Evolutionary conservation across 2,329 filamentous ascomycete genomes (phyloP).

Genomic region (Botrytis sinoallii): DNA sequence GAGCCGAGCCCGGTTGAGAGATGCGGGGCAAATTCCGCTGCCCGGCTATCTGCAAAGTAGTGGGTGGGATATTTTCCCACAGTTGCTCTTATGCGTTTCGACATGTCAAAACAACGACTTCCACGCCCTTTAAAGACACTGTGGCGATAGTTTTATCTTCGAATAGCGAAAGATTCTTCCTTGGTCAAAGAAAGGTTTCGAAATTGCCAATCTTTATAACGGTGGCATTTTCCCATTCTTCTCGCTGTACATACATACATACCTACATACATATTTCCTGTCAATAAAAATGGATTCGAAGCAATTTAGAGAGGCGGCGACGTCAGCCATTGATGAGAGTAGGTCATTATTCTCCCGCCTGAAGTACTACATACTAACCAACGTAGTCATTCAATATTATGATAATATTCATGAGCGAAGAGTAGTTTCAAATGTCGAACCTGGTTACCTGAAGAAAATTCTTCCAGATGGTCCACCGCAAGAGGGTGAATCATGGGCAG

Average conservation of each 20-base stretch:
- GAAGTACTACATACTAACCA: constrained; percentile 20
- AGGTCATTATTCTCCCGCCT: constrained; percentile 37
- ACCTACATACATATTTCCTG: neutral
- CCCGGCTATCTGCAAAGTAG: neutral
- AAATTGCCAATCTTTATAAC: neutral
- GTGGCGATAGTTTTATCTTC: neutral
- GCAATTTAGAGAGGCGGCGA: constrained; percentile 74
- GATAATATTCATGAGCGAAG: constrained; percentile 66
- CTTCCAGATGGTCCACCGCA: constrained; percentile 66
- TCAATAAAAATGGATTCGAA: constrained; percentile 66
- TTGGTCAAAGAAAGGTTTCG: neutral
- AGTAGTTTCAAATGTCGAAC: constrained; percentile 74
- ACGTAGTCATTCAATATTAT: constrained; percentile 77
- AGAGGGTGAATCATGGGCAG: constrained; percentile 68
- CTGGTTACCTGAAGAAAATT: constrained; percentile 79
- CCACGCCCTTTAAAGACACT: neutral
- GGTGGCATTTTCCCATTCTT: neutral
- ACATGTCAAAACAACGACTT: neutral
- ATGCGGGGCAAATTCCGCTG: neutral
- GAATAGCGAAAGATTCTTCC: neutral
- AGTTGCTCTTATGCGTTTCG: neutral
- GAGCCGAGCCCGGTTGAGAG: neutral
- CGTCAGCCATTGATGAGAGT: constrained; percentile 81
- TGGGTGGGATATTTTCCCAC: neutral
- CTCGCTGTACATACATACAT: neutral